These are phyloP conservation scores for Ziziphus jujuba DNA, from an alignment of 306 rosid genomes.

Conservation along the genomic window DNA sequence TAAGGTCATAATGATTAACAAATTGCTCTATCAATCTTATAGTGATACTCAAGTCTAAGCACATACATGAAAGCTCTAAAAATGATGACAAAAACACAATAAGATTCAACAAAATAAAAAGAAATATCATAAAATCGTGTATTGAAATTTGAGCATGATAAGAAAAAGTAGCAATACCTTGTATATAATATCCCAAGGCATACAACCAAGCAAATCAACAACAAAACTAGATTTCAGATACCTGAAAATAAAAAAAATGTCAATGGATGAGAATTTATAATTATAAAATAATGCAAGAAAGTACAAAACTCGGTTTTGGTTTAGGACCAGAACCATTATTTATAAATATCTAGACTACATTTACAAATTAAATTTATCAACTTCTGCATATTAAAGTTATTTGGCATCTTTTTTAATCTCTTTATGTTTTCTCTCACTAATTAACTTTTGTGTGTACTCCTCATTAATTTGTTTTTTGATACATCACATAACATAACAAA, in stretches of 20 bases:
- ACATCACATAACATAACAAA: no score
- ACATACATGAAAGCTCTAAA: neutral
- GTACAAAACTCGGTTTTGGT: neutral
- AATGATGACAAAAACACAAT: neutral
- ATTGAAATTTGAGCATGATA: conserved; percentile 8
- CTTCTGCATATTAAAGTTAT: no score
- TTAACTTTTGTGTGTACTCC: no score
- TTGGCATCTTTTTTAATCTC: no score
- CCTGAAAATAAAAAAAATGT: conserved; percentile 32
- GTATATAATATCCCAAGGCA: conserved; percentile 95
- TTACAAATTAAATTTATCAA: no score
- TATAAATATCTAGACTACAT: no score
- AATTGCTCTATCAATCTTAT: no score
- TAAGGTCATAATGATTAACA: no score
- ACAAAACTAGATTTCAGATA: conserved; percentile 71
- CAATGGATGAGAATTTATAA: neutral
- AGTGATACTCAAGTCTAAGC: no score
- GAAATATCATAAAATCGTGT: neutral
- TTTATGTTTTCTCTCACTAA: no score
- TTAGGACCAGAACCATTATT: neutral
- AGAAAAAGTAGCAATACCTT: conserved; percentile 53
- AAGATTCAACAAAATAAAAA: neutral
- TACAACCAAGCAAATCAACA: conserved; percentile 76
- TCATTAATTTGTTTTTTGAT: no score
- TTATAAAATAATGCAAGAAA: neutral